Percentiles rank a stretch among this genome's conserved stretches.
These are phyloP conservation scores for Amanita phalloides DNA, from an alignment of 768 basidiomycete species.

Conservation along the genomic window DNA sequence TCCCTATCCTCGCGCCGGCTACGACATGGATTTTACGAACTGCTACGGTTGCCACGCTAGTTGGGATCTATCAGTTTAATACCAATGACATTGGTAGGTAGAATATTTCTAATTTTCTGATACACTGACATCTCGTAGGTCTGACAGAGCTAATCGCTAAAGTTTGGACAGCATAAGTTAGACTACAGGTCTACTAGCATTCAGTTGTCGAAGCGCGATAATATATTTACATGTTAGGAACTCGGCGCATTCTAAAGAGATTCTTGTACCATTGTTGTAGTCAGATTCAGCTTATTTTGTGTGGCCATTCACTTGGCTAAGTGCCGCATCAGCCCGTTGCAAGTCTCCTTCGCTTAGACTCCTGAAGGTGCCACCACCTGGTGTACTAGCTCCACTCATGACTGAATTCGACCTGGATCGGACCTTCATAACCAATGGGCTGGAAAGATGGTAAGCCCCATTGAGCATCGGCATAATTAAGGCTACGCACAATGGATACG, in stretches of 20 bases:
- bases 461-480: conserved; percentile 8
- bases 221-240: not conserved
- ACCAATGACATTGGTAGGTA: conserved; percentile 91
- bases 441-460: conserved; percentile 17
- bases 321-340: conserved; percentile 77
- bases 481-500: conserved; percentile 71
- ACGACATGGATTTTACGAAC: conserved; percentile 68
- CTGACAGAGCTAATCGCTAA: conserved; percentile 77
- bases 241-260: not conserved
- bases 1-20: conserved; percentile 66
- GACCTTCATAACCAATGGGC: conserved; percentile 86
- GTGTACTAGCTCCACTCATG: conserved; percentile 62
- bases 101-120: conserved; percentile 8
- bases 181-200: not conserved
- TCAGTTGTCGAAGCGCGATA: not conserved
- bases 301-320: conserved; percentile 42
- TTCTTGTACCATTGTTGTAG: not conserved
- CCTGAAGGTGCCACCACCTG: conserved; percentile 70
- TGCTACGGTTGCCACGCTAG: conserved; percentile 69
- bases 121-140: conserved; percentile 30
- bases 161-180: conserved; percentile 63
- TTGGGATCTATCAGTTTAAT: conserved; percentile 96
- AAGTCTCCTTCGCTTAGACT: conserved; percentile 85
- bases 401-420: conserved; percentile 76
- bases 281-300: not conserved